These are phyloP conservation scores for Pulveroboletus ravenelii DNA, from an alignment of 768 basidiomycete species.

Conservation along the genomic window DNA sequence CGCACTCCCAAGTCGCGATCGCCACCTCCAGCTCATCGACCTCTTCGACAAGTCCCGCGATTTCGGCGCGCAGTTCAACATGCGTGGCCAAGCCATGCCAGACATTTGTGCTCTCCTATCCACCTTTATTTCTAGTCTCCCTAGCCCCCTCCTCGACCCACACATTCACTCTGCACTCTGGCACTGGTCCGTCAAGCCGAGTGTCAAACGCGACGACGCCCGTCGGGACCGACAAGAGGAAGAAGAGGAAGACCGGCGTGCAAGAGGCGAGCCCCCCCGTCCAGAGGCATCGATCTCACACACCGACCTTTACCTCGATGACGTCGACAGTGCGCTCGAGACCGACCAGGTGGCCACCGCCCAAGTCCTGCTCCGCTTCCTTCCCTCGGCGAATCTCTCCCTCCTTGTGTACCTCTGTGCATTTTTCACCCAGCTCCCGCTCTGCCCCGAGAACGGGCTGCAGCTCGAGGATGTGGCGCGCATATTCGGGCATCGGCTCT, in stretches of 20 bases:
- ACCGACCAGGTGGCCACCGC: slow-evolving; percentile 36
- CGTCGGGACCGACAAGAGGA: slow-evolving; percentile 26
- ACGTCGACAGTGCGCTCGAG: slow-evolving; percentile 26
- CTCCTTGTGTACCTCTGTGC: slow-evolving; percentile 42
- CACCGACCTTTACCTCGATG: slow-evolving; percentile 15
- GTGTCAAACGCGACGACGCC: slow-evolving; percentile 32
- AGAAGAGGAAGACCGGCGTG: slow-evolving; percentile 31
- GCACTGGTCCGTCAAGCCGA: slow-evolving; percentile 42
- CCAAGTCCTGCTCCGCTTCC: slow-evolving; percentile 47
- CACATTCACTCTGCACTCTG: slow-evolving; percentile 39
- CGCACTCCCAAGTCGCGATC: slow-evolving; percentile 37
- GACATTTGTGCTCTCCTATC: slow-evolving; percentile 45
- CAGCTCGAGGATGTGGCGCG: slow-evolving; percentile 41
- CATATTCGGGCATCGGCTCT: slow-evolving; percentile 41
- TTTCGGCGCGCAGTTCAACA: slow-evolving; percentile 21
- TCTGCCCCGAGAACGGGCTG: slow-evolving; percentile 48
- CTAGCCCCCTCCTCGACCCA: slow-evolving; percentile 42
- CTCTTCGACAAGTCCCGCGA: slow-evolving; percentile 33
- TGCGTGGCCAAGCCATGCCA: slow-evolving; percentile 36
- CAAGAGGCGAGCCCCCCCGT: slow-evolving; percentile 25
- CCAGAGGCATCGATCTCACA: slow-evolving; percentile 6
- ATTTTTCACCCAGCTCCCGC: slow-evolving; percentile 49
- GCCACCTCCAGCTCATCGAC: slow-evolving; percentile 36
- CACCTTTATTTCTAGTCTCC: slow-evolving; percentile 44
- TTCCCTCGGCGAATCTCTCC: slow-evolving; percentile 38